phyloP scores from a whole-genome alignment of 1,284 basidiomycete genomes.

The Apiotrichum laibachii region DNA sequence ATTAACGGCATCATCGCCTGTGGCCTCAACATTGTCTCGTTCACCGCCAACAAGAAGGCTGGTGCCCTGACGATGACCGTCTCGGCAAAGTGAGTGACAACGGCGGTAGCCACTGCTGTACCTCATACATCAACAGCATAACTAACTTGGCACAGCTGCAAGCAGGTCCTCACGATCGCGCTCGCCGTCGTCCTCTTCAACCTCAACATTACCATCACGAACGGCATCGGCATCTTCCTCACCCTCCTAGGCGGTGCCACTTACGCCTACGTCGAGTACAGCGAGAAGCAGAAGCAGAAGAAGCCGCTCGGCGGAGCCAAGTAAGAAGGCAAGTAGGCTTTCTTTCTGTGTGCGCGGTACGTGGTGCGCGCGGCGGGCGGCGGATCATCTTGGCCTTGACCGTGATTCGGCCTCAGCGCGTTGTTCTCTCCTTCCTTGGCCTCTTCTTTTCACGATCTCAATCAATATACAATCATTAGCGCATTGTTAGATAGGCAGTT shows the following conservation, averaged over 20 bases:
- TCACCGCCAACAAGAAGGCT: slow-evolving; percentile 84
- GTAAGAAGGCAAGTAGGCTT: too few relatives aligned
- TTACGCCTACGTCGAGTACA: slow-evolving; percentile 72
- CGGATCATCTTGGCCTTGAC: too few relatives aligned
- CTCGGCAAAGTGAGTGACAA: slow-evolving; percentile 43
- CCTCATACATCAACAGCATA: neutral
- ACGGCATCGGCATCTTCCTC: slow-evolving; percentile 73
- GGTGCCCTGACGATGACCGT: slow-evolving; percentile 58
- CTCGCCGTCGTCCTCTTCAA: slow-evolving; percentile 79
- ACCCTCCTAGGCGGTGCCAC: slow-evolving; percentile 78
- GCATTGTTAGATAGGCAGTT: slow-evolving; percentile 2
- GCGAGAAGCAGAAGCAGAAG: slow-evolving; percentile 60
- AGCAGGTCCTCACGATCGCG: slow-evolving; percentile 88
- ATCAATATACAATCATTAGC: neutral
- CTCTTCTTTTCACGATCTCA: too few relatives aligned
- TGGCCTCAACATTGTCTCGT: slow-evolving; percentile 83
- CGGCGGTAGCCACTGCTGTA: neutral
- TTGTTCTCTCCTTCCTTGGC: too few relatives aligned
- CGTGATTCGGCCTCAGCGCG: too few relatives aligned
- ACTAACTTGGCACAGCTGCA: slow-evolving; percentile 55
- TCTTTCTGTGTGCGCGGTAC: too few relatives aligned
- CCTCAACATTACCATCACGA: slow-evolving; percentile 70
- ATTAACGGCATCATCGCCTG: slow-evolving; percentile 84
- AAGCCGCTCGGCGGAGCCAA: slow-evolving; percentile 13
- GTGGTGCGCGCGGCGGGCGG: too few relatives aligned